phyloP scores from a whole-genome alignment of 176 grass and related monocot species.

The Musa troglodytarum region DNA sequence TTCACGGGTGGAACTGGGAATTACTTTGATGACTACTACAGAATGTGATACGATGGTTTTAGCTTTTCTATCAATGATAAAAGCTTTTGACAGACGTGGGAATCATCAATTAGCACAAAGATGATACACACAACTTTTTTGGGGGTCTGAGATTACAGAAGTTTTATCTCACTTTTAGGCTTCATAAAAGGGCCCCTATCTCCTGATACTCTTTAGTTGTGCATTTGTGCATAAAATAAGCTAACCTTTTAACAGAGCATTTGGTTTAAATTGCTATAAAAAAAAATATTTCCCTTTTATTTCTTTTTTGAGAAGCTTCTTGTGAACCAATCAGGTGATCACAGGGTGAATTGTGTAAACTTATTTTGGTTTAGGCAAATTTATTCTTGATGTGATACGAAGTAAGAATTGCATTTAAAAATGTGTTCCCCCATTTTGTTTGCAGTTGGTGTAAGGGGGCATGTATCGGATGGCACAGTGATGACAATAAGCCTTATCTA shows the following conservation, averaged over 20 bases:
- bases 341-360: neutral
- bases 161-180: neutral
- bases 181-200: neutral
- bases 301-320: neutral
- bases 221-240: too few relatives aligned
- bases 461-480: slow-evolving; percentile 86
- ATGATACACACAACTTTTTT: neutral
- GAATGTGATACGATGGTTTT: neutral
- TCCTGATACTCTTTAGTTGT: neutral
- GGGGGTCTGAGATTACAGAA: neutral
- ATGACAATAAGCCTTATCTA: slow-evolving; percentile 90
- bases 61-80: neutral
- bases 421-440: neutral
- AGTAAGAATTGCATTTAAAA: neutral
- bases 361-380: neutral
- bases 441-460: slow-evolving; percentile 89
- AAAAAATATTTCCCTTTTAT: too few relatives aligned
- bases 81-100: neutral
- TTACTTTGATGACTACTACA: neutral
- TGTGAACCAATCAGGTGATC: neutral
- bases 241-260: too few relatives aligned
- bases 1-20: neutral
- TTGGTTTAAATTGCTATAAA: too few relatives aligned
- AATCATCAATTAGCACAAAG: neutral
- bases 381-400: too few relatives aligned